Evolutionary conservation across 2,329 filamentous ascomycete species (phyloP), one percentile per base, ranked within the genome.

Genomic region (Ceratocystis alfenasii): DNA sequence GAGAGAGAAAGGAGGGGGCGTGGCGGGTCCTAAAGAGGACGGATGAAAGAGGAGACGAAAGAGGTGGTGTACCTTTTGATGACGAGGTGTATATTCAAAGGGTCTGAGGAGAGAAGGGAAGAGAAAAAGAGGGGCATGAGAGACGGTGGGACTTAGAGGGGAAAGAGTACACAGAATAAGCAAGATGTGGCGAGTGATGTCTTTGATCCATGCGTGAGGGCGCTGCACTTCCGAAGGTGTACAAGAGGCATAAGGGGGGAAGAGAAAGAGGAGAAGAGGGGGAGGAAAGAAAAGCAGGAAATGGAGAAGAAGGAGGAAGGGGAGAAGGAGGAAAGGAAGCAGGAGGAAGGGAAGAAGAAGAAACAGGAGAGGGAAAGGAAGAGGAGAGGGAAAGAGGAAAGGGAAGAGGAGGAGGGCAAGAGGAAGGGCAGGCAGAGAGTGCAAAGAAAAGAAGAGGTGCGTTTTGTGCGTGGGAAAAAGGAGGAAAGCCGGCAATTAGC

Each of bases 111-210:
- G n/a, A 30, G 41, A 20, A 15, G 41, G 36, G n/a, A 15, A 48
- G 20, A 30, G 25, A 41, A 46, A 46, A 28, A 48, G 61, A 48
- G 20, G 44, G 22, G 61, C 6, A 46, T 17, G 28, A 28, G 20
- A 63, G 41, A 44, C 22, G 59, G 33, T 36, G 41, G 59, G 59
- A 62, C 59, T 62, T 48, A 10, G 28, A n/a, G 48, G 41, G 20
- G 33, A 63, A 36, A 48, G 17, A 22, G 41, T 59, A 53, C 25
- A 60, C 44, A 61, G 15, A 44, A 60, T 44, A 33, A 62, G 59
- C 46, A 66, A 55, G 64, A 66, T 66, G 64, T 66, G 59, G 59
- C 64, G 44, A 62, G 64, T 15, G 25, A 36, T 66, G 64, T 66
- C 57, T 66, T 41, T 48, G 28, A 66, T 44, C 46, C 30, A 60